A percentile compares a stretch with the other conserved stretches of the same genome.
These are phyloP conservation scores for Salix dunnii DNA, from an alignment of 345 rosid genomes.

Conservation along the genomic window DNA sequence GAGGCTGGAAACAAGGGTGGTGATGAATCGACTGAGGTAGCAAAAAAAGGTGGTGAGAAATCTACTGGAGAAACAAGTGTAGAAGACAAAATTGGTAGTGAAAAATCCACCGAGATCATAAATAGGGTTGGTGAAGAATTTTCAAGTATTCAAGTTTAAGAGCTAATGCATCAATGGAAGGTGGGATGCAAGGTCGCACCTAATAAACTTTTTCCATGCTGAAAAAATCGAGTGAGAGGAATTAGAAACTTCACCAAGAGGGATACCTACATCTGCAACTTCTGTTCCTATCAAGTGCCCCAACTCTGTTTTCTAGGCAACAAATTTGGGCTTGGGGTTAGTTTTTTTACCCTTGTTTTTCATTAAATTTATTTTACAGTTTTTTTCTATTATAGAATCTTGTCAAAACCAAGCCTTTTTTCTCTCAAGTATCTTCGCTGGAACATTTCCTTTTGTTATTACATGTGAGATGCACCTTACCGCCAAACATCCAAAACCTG, in stretches of 20 bases:
- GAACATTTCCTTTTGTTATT: neutral
- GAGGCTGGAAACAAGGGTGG: neutral
- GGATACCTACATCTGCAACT: neutral
- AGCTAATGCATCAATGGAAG: conserved; percentile 19
- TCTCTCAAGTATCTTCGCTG: neutral
- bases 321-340: neutral
- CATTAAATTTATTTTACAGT: neutral
- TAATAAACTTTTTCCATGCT: neutral
- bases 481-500: neutral
- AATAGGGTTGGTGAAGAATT: neutral
- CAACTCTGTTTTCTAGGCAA: neutral
- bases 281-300: neutral
- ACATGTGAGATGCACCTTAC: neutral
- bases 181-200: neutral
- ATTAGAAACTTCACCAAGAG: neutral
- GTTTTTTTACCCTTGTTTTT: neutral
- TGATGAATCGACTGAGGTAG: neutral
- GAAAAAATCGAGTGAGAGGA: neutral
- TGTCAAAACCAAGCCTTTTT: neutral
- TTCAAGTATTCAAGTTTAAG: neutral
- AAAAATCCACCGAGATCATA: neutral
- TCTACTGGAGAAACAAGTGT: neutral
- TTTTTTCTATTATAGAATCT: neutral
- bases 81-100: neutral
- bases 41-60: neutral